phyloP scores from a whole-genome alignment of 2,329 filamentous ascomycete species.

The Seiridium unicorne region DNA sequence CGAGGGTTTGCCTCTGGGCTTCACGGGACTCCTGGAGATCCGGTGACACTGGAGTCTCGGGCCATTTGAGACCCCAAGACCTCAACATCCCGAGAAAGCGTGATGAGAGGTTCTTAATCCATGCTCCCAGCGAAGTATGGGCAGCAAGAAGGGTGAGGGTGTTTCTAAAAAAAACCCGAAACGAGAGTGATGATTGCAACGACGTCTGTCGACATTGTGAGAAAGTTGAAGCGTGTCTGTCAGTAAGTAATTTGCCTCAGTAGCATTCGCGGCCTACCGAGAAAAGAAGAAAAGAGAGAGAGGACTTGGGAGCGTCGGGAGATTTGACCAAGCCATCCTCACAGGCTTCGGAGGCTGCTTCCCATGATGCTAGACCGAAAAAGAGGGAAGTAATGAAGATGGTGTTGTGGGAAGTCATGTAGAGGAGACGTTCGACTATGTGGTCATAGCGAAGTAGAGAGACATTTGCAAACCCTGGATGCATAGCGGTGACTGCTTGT shows the following conservation, averaged over 20 bases:
- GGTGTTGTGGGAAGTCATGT: background rate
- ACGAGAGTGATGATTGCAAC: background rate
- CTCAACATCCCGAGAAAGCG: background rate
- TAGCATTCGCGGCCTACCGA: background rate
- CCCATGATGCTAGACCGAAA: background rate
- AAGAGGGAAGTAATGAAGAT: constrained; percentile 1
- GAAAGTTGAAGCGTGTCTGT: background rate
- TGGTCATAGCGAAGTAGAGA: background rate
- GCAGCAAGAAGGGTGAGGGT: background rate
- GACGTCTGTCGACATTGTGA: background rate
- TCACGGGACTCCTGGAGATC: background rate
- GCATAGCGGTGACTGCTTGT: background rate
- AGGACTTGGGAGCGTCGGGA: background rate
- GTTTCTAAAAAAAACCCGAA: background rate
- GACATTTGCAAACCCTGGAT: background rate
- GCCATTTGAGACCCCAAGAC: background rate
- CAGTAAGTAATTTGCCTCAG: background rate
- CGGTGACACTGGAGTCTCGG: background rate
- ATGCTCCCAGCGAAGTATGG: background rate
- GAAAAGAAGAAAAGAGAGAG: background rate
- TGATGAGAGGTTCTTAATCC: background rate
- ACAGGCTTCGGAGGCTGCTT: background rate
- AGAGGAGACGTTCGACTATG: background rate
- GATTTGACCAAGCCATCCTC: background rate
- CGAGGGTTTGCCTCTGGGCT: background rate